Base-by-base conservation (phyloP, 2,329 filamentous ascomycete genomes). In the Hypoxylon sp. region DNA sequence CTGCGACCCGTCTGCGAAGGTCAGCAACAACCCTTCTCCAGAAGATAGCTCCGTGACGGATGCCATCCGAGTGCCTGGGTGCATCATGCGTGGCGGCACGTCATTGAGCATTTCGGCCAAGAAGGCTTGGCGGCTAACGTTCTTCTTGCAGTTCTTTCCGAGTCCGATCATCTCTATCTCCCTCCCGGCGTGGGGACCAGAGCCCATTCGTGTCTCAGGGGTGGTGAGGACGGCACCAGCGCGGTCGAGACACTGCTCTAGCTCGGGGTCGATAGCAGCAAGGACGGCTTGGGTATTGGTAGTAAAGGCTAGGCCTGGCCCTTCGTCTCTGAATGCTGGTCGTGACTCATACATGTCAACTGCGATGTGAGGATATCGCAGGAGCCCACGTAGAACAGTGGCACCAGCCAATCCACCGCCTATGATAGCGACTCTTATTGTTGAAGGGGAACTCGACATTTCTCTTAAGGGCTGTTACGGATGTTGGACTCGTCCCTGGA, bases 351-450 rank as follows among this genome's bases (percentile, higher is more conserved):
- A 78, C 27, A 78, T 67, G 53, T 78, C 75, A 11, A 71, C 75
- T 10, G 68, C 67, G 11, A 78, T 72, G 52, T 78, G 76, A 37
- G 74, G 72, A 59, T 77, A 69, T 19, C 73, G 66, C 3, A 77
- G 42, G 8, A 78, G 73, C 2, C 76, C 77, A 13, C 74, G 70
- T 2, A 77, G 57, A 5, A 77, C 51, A 29, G 65, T 60, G 3
- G 73, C 73, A 8, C 72, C 73, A 8, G 71, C 71, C 15, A 78
- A 50, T 0, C 74, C 73, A 15, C 76, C 75, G 32, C 77, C 77
- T 35, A 78, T 61, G 32, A 78, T 76, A 42, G 76, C 77, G 27
- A 78, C 70, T 29, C 74, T 72, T 29, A 77, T 75, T 21, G 72
- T 73, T 13, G 73, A 74, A 29, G 72, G 62, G 21, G 64, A 54